Percentiles rank a stretch among this genome's conserved stretches.
Conservation (phyloP, 1,284 basidiomycete species). For the Puccinia brachypodii region DNA sequence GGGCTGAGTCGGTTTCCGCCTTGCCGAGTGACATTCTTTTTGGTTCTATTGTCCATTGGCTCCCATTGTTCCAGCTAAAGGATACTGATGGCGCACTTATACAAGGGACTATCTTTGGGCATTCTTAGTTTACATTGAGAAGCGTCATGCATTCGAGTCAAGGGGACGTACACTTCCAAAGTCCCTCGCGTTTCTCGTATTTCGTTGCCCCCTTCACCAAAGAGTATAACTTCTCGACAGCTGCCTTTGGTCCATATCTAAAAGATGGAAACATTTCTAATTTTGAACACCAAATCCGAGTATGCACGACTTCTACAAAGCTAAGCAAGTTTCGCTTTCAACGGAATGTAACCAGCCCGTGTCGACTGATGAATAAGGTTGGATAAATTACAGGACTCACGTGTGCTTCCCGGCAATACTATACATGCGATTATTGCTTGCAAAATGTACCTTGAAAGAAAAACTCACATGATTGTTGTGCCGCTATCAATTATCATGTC, state of each 20-base stretch:
- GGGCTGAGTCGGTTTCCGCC: not conserved
- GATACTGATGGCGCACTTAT: not conserved
- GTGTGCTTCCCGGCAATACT: not conserved
- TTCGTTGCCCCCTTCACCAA: not conserved
- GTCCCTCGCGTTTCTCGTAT: conserved; percentile 19
- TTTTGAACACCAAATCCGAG: not conserved
- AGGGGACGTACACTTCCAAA: conserved; percentile 33
- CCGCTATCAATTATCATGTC: conserved; percentile 43
- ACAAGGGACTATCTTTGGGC: conserved; percentile 20
- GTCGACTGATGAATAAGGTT: not conserved
- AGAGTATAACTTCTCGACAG: conserved; percentile 15
- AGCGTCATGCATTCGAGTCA: not conserved
- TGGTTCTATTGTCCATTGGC: conserved; percentile 18
- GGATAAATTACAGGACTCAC: not conserved
- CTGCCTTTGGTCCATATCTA: conserved; percentile 35
- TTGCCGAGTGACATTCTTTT: conserved; percentile 18
- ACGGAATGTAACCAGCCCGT: not conserved
- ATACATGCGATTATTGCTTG: not conserved
- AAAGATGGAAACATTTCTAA: not conserved
- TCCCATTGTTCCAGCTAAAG: conserved; percentile 37
- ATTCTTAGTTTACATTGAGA: not conserved
- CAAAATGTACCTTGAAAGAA: not conserved
- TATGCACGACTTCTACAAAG: not conserved
- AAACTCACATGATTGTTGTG: conserved; percentile 44
- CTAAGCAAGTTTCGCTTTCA: not conserved